These are phyloP conservation scores for Chlorociboria aeruginascens DNA, from an alignment of 495 filamentous ascomycete genomes.

Conservation along the genomic window DNA sequence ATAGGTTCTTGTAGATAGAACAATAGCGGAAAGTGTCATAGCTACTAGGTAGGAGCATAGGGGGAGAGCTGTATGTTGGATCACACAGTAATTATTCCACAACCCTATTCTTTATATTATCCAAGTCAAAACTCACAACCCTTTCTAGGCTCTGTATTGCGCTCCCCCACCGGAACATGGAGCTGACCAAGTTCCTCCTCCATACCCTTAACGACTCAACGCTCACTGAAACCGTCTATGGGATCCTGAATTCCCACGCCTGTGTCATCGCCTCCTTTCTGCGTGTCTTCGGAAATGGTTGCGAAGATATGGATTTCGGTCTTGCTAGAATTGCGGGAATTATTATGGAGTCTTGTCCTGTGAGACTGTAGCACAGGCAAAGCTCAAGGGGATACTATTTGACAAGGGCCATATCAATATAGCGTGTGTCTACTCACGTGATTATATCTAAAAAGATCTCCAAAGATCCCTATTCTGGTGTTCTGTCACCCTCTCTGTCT, in stretches of 20 bases:
- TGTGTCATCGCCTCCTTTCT: neutral
- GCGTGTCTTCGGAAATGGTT: neutral
- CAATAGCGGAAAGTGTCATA: constrained; percentile 25
- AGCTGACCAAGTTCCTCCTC: constrained; percentile 23
- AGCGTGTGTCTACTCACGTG: too few species aligned
- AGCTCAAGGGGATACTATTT: constrained; percentile 22
- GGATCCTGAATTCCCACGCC: too few species aligned
- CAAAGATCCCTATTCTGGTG: too few species aligned
- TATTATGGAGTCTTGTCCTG: constrained; percentile 23
- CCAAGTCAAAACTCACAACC: too few species aligned
- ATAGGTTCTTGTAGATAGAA: constrained; percentile 14
- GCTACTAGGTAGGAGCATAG: constrained; percentile 23
- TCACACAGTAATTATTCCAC: constrained; percentile 19
- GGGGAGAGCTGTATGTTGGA: constrained; percentile 23
- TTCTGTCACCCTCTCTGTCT: too few species aligned
- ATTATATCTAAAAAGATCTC: too few species aligned
- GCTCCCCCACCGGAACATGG: constrained; percentile 20
- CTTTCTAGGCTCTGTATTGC: constrained; percentile 19
- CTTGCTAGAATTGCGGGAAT: constrained; percentile 8
- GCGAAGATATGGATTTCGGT: neutral
- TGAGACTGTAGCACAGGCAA: constrained; percentile 24
- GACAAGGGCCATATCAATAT: too few species aligned
- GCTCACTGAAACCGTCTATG: too few species aligned
- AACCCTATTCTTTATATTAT: too few species aligned
- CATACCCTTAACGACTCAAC: too few species aligned